A percentile compares a stretch with the other conserved stretches of the same genome.
These are phyloP conservation scores for Conticribra weissflogii DNA, from an alignment of 108 stramenopile species.

Conservation along the genomic window DNA sequence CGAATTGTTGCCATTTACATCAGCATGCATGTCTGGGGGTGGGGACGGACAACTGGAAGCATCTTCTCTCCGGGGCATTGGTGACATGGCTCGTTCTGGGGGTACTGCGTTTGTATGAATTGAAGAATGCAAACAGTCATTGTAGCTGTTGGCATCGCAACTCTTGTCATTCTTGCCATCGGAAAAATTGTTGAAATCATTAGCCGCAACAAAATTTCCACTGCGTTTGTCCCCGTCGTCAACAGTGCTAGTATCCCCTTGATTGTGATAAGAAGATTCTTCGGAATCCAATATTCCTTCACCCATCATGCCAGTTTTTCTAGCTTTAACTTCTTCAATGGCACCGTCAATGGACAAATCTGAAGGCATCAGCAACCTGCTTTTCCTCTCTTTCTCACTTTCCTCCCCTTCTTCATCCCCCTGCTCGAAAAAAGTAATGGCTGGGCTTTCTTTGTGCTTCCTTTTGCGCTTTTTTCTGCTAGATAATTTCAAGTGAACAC, in stretches of 20 bases:
- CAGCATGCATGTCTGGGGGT: not conserved
- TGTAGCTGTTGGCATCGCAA: not conserved
- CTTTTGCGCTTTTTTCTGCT: not conserved
- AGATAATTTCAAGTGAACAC: not conserved
- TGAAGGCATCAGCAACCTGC: not conserved
- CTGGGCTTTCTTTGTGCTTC: not conserved
- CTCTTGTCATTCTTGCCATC: not conserved
- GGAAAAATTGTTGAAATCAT: too few relatives aligned
- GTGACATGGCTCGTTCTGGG: conserved; percentile 16
- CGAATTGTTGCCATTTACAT: not conserved
- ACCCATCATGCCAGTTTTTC: not conserved
- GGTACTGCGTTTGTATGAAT: not conserved
- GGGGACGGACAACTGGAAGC: not conserved
- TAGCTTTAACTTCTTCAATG: not conserved
- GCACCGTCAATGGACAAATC: not conserved
- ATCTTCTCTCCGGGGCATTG: conserved; percentile 9
- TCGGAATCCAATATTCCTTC: not conserved
- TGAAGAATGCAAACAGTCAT: not conserved
- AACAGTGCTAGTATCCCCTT: not conserved
- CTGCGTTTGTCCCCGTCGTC: not conserved
- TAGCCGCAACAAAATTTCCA: too few relatives aligned
- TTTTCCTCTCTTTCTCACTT: not conserved
- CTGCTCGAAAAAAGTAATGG: not conserved
- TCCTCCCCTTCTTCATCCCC: not conserved
- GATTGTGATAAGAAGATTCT: not conserved